Base-by-base conservation (phyloP, 179 eudicot genomes). In the Beta lomatogona region DNA sequence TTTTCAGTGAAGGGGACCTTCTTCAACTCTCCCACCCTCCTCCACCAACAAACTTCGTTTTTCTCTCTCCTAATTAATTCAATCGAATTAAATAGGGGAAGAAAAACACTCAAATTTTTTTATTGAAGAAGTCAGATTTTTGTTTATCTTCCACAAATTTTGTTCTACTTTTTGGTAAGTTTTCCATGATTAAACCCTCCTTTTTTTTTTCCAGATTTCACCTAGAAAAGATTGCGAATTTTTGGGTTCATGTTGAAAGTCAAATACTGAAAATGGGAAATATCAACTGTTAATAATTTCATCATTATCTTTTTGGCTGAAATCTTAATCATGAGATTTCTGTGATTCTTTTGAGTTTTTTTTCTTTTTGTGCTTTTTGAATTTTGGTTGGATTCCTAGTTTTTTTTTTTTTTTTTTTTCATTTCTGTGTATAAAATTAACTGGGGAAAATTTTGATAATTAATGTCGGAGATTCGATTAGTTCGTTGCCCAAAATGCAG, bases 401-500 rank as follows among this genome's bases (percentile, higher is more conserved):
- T 50, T 31, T 36, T 59, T 1, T 25, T 25, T 25, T 1, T 25
- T 25, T 0, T 1, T 25, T 6, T 36, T 46, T 25, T 36, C 41
- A 12, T 45, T 75, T 41, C 2, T 53, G 22, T 71, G 48, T 16
- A 63, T 53, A 41, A 79, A 48, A 14, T 41, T 59, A 53, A 21
- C 25, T 50, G 46, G 22, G 55, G 63, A 52, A 19, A 67, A 70
- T 59, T 70, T 6, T 13, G 76, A 21, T 44, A 22, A 21, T 64
- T 65, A 72, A 81, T 84, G 83, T 81, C 84, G 2, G 79, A 79
- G 70, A 68, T 79, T 50, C 89, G 95, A 1, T 54, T 93, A 71
- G 98, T 95, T 88, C 91, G 93, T 50, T 94, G 97, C 86, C 97
- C 96, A 4, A 93, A 88, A 77, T 94, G 97, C 79, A 86, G 84